Conservation (phyloP, 148 eudicot genomes). For the Hydrangea macrophylla region DNA sequence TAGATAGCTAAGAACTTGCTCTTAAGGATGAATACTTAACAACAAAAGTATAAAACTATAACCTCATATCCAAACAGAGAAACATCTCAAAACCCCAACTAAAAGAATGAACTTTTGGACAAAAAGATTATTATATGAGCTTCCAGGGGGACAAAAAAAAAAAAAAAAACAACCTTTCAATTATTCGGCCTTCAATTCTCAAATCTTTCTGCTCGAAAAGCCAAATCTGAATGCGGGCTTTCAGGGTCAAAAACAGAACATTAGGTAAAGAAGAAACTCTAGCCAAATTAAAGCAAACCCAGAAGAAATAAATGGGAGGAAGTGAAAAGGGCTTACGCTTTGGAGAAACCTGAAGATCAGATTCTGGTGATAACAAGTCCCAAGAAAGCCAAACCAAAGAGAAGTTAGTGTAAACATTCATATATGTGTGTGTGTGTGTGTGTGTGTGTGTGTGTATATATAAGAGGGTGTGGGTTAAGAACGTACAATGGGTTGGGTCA, state of each 20-base stretch:
- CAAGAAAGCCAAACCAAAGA: no score
- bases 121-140: no score
- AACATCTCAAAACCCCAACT: no score
- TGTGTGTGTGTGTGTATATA: no score
- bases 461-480: not conserved
- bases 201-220: slow-evolving; percentile 80
- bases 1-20: no score
- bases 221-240: slow-evolving; percentile 84
- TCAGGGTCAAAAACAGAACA: slow-evolving; percentile 26
- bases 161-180: slow-evolving; percentile 31
- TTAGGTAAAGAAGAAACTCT: not conserved
- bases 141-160: no score
- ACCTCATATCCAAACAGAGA: no score
- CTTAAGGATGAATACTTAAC: no score
- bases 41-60: no score
- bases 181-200: slow-evolving; percentile 81
- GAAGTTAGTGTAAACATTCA: not conserved
- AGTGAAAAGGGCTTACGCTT: slow-evolving; percentile 25
- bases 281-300: not conserved
- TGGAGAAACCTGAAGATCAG: slow-evolving; percentile 59
- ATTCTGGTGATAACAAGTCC: slow-evolving; percentile 30
- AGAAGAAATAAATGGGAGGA: not conserved
- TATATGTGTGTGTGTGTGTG: not conserved
- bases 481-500: slow-evolving; percentile 58
- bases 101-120: no score